Conservation (phyloP, 2,329 filamentous ascomycete species). For the Trichophyton simii region DNA sequence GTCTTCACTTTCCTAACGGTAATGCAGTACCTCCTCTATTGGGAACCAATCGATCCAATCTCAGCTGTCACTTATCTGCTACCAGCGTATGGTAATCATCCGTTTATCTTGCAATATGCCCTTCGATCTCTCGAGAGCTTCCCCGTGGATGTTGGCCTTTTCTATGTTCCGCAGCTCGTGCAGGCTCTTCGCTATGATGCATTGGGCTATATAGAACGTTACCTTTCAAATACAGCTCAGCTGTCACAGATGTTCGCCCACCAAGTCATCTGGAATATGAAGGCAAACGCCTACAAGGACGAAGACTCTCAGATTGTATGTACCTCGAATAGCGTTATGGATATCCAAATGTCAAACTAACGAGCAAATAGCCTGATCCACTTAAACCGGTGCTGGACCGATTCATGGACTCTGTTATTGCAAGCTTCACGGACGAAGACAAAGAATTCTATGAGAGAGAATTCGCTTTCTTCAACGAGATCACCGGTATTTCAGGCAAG, state of each 20-base stretch:
- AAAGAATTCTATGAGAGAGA: slow-evolving; percentile 83
- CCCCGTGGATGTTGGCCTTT: slow-evolving; percentile 93
- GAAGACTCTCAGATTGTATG: slow-evolving; percentile 75
- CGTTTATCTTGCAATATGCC: slow-evolving; percentile 89
- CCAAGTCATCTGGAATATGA: slow-evolving; percentile 99
- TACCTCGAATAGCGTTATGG: neutral
- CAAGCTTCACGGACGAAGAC: slow-evolving; percentile 68
- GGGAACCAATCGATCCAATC: slow-evolving; percentile 83
- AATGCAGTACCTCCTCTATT: slow-evolving; percentile 71
- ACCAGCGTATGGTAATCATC: slow-evolving; percentile 79
- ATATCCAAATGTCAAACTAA: slow-evolving; percentile 12
- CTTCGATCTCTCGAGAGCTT: slow-evolving; percentile 92
- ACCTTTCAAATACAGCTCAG: slow-evolving; percentile 91
- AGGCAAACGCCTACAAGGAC: slow-evolving; percentile 96
- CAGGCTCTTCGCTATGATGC: slow-evolving; percentile 87
- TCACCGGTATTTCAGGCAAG: slow-evolving; percentile 90
- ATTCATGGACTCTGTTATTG: slow-evolving; percentile 73
- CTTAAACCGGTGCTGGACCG: slow-evolving; percentile 89
- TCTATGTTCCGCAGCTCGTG: slow-evolving; percentile 96
- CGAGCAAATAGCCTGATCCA: slow-evolving; percentile 53
- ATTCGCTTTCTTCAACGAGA: slow-evolving; percentile 95
- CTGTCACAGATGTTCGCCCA: slow-evolving; percentile 98
- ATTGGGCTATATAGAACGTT: slow-evolving; percentile 87
- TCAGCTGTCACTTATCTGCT: slow-evolving; percentile 89
- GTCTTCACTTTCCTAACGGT: neutral